phyloP scores from a whole-genome alignment of 306 rosid species.

The Cucurbita pepo region DNA sequence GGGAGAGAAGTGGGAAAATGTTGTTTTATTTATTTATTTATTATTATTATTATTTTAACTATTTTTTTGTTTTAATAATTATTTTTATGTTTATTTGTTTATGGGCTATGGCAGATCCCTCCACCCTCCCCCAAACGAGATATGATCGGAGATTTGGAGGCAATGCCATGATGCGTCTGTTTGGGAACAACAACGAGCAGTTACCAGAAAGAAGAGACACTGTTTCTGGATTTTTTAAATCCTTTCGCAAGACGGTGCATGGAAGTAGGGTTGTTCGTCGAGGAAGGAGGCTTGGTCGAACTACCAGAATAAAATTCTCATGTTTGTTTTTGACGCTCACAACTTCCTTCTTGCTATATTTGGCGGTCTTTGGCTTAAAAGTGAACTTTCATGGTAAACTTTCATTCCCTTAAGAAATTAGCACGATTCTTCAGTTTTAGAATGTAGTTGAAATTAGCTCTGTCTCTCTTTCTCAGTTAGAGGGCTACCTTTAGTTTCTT shows the following conservation, averaged over 20 bases:
- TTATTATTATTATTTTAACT: too few species aligned
- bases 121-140: background rate
- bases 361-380: slow-evolving; percentile 41
- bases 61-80: too few species aligned
- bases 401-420: background rate
- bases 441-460: background rate
- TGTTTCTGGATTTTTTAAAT: slow-evolving; percentile 6
- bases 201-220: slow-evolving; percentile 37
- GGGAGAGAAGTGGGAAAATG: too few species aligned
- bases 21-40: too few species aligned
- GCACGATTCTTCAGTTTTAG: background rate
- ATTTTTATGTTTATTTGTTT: too few species aligned
- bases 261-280: slow-evolving; percentile 29
- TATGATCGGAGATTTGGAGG: slow-evolving; percentile 16
- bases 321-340: slow-evolving; percentile 30
- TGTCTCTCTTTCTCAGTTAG: background rate
- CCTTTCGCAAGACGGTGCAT: background rate
- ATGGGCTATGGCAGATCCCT: background rate
- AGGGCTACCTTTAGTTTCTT: background rate
- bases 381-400: slow-evolving; percentile 44
- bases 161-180: slow-evolving; percentile 29
- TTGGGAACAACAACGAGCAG: slow-evolving; percentile 29
- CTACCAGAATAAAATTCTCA: slow-evolving; percentile 30
- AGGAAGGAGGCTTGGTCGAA: slow-evolving; percentile 52
- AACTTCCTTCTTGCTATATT: slow-evolving; percentile 29